Conservation (phyloP, 2,329 filamentous ascomycete species). For the Colletotrichum tofieldiae region DNA sequence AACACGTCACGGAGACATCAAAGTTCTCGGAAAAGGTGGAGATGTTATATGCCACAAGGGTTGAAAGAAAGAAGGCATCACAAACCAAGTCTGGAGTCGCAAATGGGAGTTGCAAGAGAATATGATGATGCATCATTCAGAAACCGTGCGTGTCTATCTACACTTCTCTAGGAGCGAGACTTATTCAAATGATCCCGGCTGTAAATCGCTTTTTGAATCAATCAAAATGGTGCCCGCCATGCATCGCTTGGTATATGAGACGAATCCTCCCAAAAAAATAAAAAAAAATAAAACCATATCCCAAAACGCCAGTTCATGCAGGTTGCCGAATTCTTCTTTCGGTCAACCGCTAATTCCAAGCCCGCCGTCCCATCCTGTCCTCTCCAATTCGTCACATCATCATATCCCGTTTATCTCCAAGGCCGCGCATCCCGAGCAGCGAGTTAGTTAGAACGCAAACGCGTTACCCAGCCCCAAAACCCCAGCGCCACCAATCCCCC, state of each 20-base stretch:
- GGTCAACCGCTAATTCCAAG: background rate
- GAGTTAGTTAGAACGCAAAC: constrained; percentile 17
- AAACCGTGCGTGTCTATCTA: background rate
- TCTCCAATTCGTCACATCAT: constrained; percentile 3
- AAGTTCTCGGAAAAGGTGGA: background rate
- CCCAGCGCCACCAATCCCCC: constrained; percentile 32
- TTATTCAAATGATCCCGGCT: background rate
- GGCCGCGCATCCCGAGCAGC: no score
- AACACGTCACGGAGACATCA: background rate
- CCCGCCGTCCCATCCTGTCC: background rate
- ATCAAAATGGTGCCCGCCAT: constrained; percentile 12
- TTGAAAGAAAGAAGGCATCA: background rate
- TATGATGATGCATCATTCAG: constrained; percentile 1
- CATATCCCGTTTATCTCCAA: background rate
- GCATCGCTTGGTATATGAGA: constrained; percentile 26
- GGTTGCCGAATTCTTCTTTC: constrained; percentile 12
- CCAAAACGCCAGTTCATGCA: constrained; percentile 22
- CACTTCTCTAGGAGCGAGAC: background rate
- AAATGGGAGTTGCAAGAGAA: background rate
- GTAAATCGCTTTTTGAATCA: background rate
- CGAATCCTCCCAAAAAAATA: background rate
- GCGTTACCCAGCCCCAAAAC: constrained; percentile 33
- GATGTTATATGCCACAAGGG: no score
- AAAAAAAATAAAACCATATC: background rate
- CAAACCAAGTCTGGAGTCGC: background rate